A percentile compares a stretch with the other conserved stretches of the same genome.
phyloP scores from a whole-genome alignment of 495 filamentous ascomycete species.

The Pseudoneurospora amorphoporcata region DNA sequence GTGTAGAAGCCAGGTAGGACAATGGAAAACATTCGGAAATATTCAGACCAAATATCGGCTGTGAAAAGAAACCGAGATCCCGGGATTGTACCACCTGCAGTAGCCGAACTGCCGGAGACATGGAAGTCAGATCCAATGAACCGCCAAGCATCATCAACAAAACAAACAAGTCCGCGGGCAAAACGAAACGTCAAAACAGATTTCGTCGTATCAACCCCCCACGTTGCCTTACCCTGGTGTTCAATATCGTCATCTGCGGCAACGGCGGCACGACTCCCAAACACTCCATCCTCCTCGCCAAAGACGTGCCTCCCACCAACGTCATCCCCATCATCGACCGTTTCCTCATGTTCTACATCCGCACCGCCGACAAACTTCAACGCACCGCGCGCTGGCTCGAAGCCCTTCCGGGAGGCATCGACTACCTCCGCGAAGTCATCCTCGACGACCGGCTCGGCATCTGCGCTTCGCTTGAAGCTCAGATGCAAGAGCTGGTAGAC shows the following conservation, averaged over 20 bases:
- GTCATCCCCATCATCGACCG: slow-evolving; percentile 82
- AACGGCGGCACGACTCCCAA: slow-evolving; percentile 86
- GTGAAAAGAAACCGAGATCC: background rate
- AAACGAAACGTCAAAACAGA: background rate
- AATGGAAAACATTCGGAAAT: background rate
- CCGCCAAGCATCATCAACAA: background rate
- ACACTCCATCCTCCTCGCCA: slow-evolving; percentile 81
- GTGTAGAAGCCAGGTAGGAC: background rate
- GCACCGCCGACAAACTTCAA: slow-evolving; percentile 90
- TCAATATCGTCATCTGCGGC: slow-evolving; percentile 88
- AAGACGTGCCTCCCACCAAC: slow-evolving; percentile 79
- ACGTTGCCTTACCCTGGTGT: slow-evolving; percentile 21
- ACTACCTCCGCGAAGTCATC: slow-evolving; percentile 74
- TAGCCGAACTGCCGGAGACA: background rate
- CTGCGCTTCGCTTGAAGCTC: slow-evolving; percentile 70
- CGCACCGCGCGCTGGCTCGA: slow-evolving; percentile 92
- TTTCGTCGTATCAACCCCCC: too few relatives aligned
- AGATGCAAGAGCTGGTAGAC: slow-evolving; percentile 82
- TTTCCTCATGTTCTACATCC: slow-evolving; percentile 94
- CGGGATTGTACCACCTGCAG: background rate
- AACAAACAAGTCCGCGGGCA: background rate
- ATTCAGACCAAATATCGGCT: background rate
- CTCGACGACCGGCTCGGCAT: slow-evolving; percentile 87
- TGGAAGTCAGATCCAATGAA: background rate
- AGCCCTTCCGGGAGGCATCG: slow-evolving; percentile 73